Base-by-base conservation (phyloP, 2,329 filamentous ascomycete species). In the Xylogone sp. region DNA sequence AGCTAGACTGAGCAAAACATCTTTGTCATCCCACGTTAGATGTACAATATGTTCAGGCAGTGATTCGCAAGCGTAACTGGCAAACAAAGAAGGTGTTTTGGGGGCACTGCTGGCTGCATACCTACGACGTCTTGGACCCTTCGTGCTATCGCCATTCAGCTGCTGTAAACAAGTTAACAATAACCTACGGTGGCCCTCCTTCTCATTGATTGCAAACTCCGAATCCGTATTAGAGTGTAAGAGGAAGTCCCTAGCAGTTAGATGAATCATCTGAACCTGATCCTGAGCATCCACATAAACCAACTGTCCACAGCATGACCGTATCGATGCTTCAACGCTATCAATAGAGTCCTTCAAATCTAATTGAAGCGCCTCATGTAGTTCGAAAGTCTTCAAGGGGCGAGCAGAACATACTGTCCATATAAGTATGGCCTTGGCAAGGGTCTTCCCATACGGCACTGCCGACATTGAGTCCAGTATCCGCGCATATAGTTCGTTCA, bases 261-360 rank as follows among this genome's bases (percentile, higher is more conserved):
- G 43, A 43, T 69, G 65, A 9, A 65, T 56, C 29, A 69, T 45
- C 9, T 62, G 49, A 2, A 67, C 58, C 16, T 53, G 56, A 0
- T 50, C 42, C 7, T 51, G 18, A 2, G 52, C 22, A 46, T 68
- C 59, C 7, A 68, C 49, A 2, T 42, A 49, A 2, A 69, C 62
- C 10, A 70, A 56, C 8, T 68, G 61, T 1, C 66, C 67, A 45
- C 66, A 70, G 2, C 64, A 45, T 3, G 57, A 56, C 24, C 56
- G 50, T 6, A 69, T 59, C 3, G 61, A 56, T 16, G 34, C 48
- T 27, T 59, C 57, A 1, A 62, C 34, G 21, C 54, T 59, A n/a
- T 52, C 22, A 12, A 64, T 47, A n/a, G 53, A 43, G 3, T 56
- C 56, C 1, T 62, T 59, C 18, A 63, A 57, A 43, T 69, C 66